These are phyloP conservation scores for Chrysosporium queenslandicum DNA, from an alignment of 2,329 filamentous ascomycete genomes.

Conservation along the genomic window DNA sequence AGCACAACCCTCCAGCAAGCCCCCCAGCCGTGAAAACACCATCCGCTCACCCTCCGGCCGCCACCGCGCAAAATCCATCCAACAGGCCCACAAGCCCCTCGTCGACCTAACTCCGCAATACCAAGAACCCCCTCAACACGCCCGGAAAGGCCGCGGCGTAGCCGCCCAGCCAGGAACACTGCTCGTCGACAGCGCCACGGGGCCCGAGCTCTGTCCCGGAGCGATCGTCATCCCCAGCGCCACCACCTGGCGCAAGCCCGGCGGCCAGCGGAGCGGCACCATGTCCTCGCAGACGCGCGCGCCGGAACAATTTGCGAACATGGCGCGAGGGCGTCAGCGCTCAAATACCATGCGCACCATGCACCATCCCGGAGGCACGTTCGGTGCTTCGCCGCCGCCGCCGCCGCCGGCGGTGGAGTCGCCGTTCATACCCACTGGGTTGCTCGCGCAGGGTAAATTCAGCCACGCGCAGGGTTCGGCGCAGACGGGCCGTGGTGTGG, in stretches of 20 bases:
- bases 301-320: neutral
- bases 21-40: slow-evolving; percentile 28
- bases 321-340: slow-evolving; percentile 22
- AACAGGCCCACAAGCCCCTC: slow-evolving; percentile 49
- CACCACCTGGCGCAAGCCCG: slow-evolving; percentile 35
- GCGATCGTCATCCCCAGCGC: slow-evolving; percentile 30
- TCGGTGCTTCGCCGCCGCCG: neutral
- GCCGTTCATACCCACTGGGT: slow-evolving; percentile 31
- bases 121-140: slow-evolving; percentile 47
- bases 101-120: slow-evolving; percentile 58
- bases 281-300: slow-evolving; percentile 9
- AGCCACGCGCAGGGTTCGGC: slow-evolving; percentile 17
- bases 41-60: slow-evolving; percentile 26
- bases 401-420: slow-evolving; percentile 7
- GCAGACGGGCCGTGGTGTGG: slow-evolving; percentile 30
- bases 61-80: slow-evolving; percentile 39
- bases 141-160: slow-evolving; percentile 30
- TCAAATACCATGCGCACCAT: slow-evolving; percentile 30
- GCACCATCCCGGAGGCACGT: neutral
- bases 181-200: slow-evolving; percentile 36
- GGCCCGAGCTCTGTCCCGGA: slow-evolving; percentile 27
- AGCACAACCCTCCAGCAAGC: slow-evolving; percentile 13
- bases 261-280: slow-evolving; percentile 13
- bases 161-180: slow-evolving; percentile 34
- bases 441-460: slow-evolving; percentile 25